Base-by-base conservation (phyloP, 345 rosid species). In the Conringia planisiliqua region DNA sequence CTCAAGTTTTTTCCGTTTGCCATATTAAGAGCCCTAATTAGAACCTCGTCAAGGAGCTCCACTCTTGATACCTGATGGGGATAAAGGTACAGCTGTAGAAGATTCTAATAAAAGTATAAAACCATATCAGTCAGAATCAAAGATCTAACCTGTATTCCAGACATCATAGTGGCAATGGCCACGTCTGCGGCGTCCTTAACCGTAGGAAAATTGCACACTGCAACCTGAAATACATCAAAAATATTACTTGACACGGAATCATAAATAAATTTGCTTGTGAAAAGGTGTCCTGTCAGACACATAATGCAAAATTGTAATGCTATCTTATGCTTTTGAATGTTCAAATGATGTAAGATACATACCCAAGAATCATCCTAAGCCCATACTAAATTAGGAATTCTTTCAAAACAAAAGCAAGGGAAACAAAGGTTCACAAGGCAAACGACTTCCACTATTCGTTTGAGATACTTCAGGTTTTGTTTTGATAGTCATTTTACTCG, bases 131-230 rank as follows among this genome's bases (percentile, higher is more conserved):
- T 64, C 16, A 26, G 59, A 71, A 43, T 54, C 63, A 59, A 50
- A 79, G 59, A 50, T 64, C 50, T 62, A 58, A 94, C 97, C 93
- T 89, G 97, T 80, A 94, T 88, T 59, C 97, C 97, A 68, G 91
- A 83, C 77, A 80, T 59, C 97, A 94, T 88, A 47, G 90, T 72
- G 55, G 89, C 93, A 87, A 91, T 91, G 35, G 98, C 92, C 79
- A 94, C 98, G 73, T 94, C 95, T 71, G 98, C 97, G 40, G 97
- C 98, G 85, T 89, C 98, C 81, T 94, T 91, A 43, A 94, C 76
- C 22, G 97, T 82, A 30, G 96, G 95, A 69, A 91, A 94, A 82
- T 89, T 94, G 73, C 96, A 94, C 89, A 87, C 82, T 75, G 98
- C 97, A 68, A 91, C 97, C 98, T 94, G 86, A 85, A 70, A 56